Evolutionary conservation across 192 early-diverging fungal genomes (phyloP), one percentile per base, ranked within the genome.

Genomic region (Phycomyces blakesleeanus): DNA sequence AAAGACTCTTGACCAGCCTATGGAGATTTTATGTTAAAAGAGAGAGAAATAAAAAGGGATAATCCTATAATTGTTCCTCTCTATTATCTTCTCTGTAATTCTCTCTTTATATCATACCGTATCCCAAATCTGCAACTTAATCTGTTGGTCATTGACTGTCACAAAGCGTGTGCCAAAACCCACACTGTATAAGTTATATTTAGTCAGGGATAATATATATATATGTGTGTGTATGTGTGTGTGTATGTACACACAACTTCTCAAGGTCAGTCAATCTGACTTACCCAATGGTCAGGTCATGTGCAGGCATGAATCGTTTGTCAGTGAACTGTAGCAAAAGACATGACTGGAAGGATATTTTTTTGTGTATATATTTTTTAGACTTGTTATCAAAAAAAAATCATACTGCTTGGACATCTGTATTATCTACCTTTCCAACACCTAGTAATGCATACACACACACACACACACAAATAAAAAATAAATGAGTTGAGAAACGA

Each of bases 101-200:
- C 2, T 34, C 2, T 34, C 2, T 34, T 5, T 27, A 42, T 27
- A 59, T 44, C 78, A 68, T 71, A 87, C 87, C 12, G 93, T 94
- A 69, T 95, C 94, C 95, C 95, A 97, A 64, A 96, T 93, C 69
- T 96, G 92, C 15, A 96, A 83, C 78, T 94, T 94, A 66, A 96
- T 89, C 68, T 84, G 81, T 64, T 92, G 92, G 49, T 85, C 85
- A 54, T 90, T 85, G 11, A 89, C 76, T 69, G 51, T 80, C 60
- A 92, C 85, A 68, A 90, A 87, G 39, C 88, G 86, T 37, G 90
- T 85, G 15, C 90, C 90, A 77, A 90, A 92, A 55, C 89, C 90
- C 21, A 92, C 90, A 62, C 81, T 82, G 63, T 14, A 16, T n/a
- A n/a, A n/a, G n/a, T n/a, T n/a, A n/a, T n/a, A n/a, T n/a, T n/a